These are phyloP conservation scores for Aspergillus coremiiformis DNA, from an alignment of 495 filamentous ascomycete genomes.

Conservation along the genomic window DNA sequence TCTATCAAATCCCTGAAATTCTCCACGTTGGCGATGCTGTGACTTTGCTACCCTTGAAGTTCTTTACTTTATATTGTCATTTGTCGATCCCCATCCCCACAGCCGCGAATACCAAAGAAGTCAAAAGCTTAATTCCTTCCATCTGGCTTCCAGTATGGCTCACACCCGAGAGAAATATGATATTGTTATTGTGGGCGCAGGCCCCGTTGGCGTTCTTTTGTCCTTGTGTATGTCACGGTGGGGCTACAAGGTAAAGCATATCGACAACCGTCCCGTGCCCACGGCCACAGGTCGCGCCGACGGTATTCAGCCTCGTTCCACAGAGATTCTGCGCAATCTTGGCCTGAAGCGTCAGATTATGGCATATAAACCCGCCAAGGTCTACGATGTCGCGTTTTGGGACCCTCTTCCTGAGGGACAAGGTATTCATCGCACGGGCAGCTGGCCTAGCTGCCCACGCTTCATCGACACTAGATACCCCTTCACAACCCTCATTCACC, in stretches of 20 bases:
- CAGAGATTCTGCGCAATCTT: slow-evolving; percentile 62
- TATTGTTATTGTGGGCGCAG: slow-evolving; percentile 80
- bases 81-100: slow-evolving; percentile 5
- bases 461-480: slow-evolving; percentile 62
- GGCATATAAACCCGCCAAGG: slow-evolving; percentile 56
- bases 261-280: slow-evolving; percentile 57
- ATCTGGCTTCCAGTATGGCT: slow-evolving; percentile 25
- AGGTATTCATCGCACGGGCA: slow-evolving; percentile 54
- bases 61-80: background rate
- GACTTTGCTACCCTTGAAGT: background rate
- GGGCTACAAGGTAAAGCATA: slow-evolving; percentile 62
- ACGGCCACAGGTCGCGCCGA: slow-evolving; percentile 65
- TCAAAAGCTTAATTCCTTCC: slow-evolving; percentile 4
- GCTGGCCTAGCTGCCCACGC: slow-evolving; percentile 55
- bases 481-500: slow-evolving; percentile 58
- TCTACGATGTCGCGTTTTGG: slow-evolving; percentile 64
- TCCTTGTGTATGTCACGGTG: slow-evolving; percentile 70
- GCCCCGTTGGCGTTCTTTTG: slow-evolving; percentile 79
- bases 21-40: slow-evolving; percentile 4
- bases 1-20: background rate
- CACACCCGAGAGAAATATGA: slow-evolving; percentile 48
- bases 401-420: slow-evolving; percentile 44
- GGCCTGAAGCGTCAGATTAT: slow-evolving; percentile 57
- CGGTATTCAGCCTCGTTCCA: slow-evolving; percentile 65
- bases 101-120: background rate